These are phyloP conservation scores for Mesembryanthemum crystallinum DNA, from an alignment of 148 eudicot genomes.

Conservation along the genomic window DNA sequence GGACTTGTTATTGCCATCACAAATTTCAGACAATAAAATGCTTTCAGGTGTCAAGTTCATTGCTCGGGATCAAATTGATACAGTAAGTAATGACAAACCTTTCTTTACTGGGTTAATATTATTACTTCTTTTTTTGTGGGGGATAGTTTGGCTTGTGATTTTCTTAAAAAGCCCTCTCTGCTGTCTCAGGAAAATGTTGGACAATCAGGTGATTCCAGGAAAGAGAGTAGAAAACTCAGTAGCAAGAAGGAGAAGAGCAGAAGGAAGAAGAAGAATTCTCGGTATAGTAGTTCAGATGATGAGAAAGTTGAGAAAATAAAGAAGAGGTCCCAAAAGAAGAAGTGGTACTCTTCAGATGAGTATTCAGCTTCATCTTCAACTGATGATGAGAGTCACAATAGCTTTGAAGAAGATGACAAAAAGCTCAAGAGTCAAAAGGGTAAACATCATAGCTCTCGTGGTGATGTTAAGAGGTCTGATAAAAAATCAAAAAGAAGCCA, in stretches of 20 bases:
- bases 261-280: constrained; percentile 43
- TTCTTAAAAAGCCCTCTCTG: neutral
- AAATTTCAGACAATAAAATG: constrained; percentile 35
- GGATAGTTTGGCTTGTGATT: neutral
- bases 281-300: constrained; percentile 61
- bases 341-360: constrained; percentile 87
- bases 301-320: constrained; percentile 46
- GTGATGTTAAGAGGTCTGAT: constrained; percentile 26
- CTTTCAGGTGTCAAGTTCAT: constrained; percentile 82
- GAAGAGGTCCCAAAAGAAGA: constrained; percentile 60
- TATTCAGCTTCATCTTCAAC: constrained; percentile 31
- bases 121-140: neutral
- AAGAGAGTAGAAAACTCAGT: constrained; percentile 32
- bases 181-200: constrained; percentile 40
- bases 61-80: constrained; percentile 61
- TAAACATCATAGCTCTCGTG: constrained; percentile 21
- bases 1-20: neutral
- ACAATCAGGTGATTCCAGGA: constrained; percentile 31
- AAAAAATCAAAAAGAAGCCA: constrained; percentile 37
- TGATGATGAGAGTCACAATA: constrained; percentile 39
- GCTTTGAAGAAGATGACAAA: constrained; percentile 32
- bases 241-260: constrained; percentile 41
- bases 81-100: constrained; percentile 38
- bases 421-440: constrained; percentile 36
- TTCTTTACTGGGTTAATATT: neutral